These are phyloP conservation scores for Selaginella tamariscina DNA, from an alignment of 75 land plant species.

Conservation along the genomic window DNA sequence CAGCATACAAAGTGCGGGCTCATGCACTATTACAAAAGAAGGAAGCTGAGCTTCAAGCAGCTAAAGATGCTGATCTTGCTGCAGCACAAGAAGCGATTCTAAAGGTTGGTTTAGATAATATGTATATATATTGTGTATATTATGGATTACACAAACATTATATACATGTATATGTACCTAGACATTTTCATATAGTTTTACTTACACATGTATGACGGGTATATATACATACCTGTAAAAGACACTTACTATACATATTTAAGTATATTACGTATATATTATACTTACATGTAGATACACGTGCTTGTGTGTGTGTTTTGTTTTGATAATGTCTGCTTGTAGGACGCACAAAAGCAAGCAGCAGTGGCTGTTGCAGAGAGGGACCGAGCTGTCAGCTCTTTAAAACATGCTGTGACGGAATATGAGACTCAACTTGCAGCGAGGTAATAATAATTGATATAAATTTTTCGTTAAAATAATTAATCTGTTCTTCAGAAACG, in stretches of 20 bases:
- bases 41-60: conserved; percentile 5
- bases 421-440: conserved; percentile 58
- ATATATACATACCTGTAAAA: too few species aligned
- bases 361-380: conserved; percentile 42
- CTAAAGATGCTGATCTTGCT: conserved; percentile 10
- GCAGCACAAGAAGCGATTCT: not conserved
- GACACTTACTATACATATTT: not conserved
- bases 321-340: not conserved
- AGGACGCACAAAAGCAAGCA: conserved; percentile 81
- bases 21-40: conserved; percentile 4
- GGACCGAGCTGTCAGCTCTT: conserved; percentile 53
- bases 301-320: not conserved
- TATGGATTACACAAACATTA: too few species aligned
- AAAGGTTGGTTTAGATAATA: not conserved
- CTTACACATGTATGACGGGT: too few species aligned
- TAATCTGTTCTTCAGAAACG: conserved; percentile 37
- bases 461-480: not conserved
- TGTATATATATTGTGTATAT: too few species aligned
- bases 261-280: too few species aligned
- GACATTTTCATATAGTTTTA: too few species aligned
- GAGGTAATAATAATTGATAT: conserved; percentile 29
- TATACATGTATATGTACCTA: too few species aligned
- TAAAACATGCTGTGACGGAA: conserved; percentile 39
- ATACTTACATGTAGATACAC: not conserved
- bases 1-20: conserved; percentile 4